These are phyloP conservation scores for Kuraishia piskuri DNA, from an alignment of 805 yeast species.

Conservation along the genomic window DNA sequence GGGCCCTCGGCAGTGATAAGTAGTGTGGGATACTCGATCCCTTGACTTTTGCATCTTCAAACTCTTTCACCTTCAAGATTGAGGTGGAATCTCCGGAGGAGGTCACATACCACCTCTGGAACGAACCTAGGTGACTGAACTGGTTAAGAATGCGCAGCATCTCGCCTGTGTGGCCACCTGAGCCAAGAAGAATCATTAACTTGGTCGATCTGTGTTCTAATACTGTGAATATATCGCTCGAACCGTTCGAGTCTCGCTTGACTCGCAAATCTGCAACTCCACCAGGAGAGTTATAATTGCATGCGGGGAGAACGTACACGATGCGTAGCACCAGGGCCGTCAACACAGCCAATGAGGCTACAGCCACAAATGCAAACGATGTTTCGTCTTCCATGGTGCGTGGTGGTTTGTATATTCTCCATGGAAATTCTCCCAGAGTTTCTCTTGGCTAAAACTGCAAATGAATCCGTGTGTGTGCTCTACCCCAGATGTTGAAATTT, in stretches of 20 bases:
- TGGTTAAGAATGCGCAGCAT: conserved; percentile 63
- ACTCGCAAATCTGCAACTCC: background rate
- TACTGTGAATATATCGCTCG: background rate
- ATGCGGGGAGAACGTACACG: conserved; percentile 16
- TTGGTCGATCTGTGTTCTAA: background rate
- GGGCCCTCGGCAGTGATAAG: conserved; percentile 24
- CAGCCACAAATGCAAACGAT: conserved; percentile 11
- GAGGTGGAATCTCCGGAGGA: conserved; percentile 42
- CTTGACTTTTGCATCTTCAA: conserved; percentile 20
- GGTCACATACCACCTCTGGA: conserved; percentile 20
- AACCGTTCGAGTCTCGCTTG: background rate
- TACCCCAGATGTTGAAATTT: background rate
- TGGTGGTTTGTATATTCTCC: background rate
- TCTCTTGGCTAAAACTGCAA: too few relatives aligned
- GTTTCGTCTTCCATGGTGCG: conserved; percentile 9
- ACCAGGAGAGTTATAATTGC: background rate
- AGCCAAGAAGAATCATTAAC: conserved; percentile 68
- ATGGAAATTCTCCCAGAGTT: too few relatives aligned
- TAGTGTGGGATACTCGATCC: conserved; percentile 12
- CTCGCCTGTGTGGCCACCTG: conserved; percentile 97
- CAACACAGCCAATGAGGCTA: conserved; percentile 6
- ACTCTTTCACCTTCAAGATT: conserved; percentile 25
- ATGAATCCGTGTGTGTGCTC: background rate
- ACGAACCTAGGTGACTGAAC: conserved; percentile 18
- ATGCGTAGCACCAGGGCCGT: conserved; percentile 9